These are phyloP conservation scores for Rosa chinensis DNA, from an alignment of 306 rosid species.

Conservation along the genomic window DNA sequence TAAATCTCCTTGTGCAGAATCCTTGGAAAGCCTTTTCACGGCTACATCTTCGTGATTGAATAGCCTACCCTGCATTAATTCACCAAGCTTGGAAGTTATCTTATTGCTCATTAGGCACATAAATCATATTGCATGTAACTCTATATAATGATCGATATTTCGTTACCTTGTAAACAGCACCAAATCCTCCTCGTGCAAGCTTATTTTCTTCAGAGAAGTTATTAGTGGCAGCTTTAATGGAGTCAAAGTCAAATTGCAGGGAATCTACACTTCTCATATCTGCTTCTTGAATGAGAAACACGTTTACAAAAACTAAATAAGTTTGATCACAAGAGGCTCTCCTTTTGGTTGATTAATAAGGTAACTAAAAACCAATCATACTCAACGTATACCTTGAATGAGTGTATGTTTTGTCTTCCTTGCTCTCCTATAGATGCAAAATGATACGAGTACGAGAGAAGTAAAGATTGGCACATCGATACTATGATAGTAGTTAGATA, in stretches of 20 bases:
- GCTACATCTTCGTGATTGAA: no score
- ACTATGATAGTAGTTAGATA: not conserved
- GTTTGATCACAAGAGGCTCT: not conserved
- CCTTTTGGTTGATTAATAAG: no score
- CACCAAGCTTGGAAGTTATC: no score
- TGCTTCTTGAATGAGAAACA: not conserved
- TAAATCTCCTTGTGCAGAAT: not conserved
- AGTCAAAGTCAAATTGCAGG: constrained; percentile 4
- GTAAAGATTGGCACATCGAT: constrained; percentile 1
- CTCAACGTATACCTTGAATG: not conserved
- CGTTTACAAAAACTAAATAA: no score
- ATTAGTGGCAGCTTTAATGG: constrained; percentile 10
- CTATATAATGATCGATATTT: no score
- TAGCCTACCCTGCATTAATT: no score
- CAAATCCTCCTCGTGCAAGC: not conserved
- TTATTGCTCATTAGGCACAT: no score
- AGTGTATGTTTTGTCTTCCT: not conserved
- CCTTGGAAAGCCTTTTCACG: no score
- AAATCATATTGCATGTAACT: no score
- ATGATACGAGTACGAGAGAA: not conserved
- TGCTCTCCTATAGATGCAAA: not conserved
- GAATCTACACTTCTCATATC: not conserved
- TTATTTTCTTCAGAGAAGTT: constrained; percentile 11
- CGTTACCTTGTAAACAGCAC: no score
- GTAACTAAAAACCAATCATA: not conserved